These are phyloP conservation scores for Mortierella sp. DNA, from an alignment of 371 early-diverging fungal genomes.

Conservation along the genomic window DNA sequence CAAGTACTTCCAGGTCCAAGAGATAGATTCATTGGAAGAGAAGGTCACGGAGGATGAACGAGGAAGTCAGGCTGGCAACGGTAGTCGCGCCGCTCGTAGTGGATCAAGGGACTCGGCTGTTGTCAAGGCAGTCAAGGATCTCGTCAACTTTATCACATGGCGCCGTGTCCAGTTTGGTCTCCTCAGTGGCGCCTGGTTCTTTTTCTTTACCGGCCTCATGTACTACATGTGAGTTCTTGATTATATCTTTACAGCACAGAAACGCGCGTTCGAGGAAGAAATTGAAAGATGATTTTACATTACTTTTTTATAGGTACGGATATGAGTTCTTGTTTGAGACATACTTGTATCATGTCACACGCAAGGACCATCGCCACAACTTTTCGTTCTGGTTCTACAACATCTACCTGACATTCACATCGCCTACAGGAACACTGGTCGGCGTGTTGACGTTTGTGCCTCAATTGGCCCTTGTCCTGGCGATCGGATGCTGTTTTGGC, in stretches of 20 bases:
- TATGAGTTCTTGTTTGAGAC: slow-evolving; percentile 91
- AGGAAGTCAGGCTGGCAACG: slow-evolving; percentile 14
- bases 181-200: slow-evolving; percentile 79
- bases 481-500: slow-evolving; percentile 78
- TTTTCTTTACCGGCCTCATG: slow-evolving; percentile 78
- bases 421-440: slow-evolving; percentile 60
- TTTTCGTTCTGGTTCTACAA: slow-evolving; percentile 96
- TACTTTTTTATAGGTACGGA: slow-evolving; percentile 75
- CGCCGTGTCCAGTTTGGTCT: slow-evolving; percentile 79
- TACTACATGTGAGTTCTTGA: slow-evolving; percentile 68
- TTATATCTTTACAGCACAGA: background rate
- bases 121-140: slow-evolving; percentile 32
- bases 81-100: background rate
- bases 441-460: slow-evolving; percentile 82
- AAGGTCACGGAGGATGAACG: background rate
- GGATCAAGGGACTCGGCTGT: slow-evolving; percentile 10
- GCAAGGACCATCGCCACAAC: slow-evolving; percentile 98
- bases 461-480: slow-evolving; percentile 73
- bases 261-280: background rate
- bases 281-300: background rate
- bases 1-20: slow-evolving; percentile 18
- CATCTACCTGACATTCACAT: slow-evolving; percentile 84
- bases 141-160: slow-evolving; percentile 62
- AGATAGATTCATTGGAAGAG: background rate
- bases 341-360: slow-evolving; percentile 93